Evolutionary conservation across 1,139 yeast species (phyloP).

Genomic region (Suhomyces bokatorum): DNA sequence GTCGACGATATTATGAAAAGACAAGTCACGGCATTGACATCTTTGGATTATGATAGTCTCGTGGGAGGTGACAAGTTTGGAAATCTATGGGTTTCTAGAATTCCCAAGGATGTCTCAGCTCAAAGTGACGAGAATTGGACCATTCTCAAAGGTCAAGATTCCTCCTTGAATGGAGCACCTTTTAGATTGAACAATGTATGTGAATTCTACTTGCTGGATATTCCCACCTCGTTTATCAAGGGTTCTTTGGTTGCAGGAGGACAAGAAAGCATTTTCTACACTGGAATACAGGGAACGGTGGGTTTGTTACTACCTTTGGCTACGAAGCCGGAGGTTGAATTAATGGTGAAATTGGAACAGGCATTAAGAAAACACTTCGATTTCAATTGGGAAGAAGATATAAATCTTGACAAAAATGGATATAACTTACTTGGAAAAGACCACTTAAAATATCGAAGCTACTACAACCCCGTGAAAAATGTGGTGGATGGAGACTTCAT

Average conservation of each 20-base stretch:
- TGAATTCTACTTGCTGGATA: conserved; percentile 71
- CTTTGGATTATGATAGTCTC: conserved; percentile 74
- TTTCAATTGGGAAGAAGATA: conserved; percentile 29
- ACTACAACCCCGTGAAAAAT: conserved; percentile 72
- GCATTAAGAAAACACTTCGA: conserved; percentile 41
- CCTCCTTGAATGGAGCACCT: conserved; percentile 51
- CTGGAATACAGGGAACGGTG: conserved; percentile 80
- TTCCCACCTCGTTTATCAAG: conserved; percentile 60
- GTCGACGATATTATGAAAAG: conserved; percentile 72
- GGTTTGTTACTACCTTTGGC: conserved; percentile 72
- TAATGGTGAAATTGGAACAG: conserved; percentile 57
- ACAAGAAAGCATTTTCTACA: conserved; percentile 63
- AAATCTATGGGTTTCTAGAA: conserved; percentile 65
- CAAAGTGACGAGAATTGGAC: conserved; percentile 53
- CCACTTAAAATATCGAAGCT: conserved; percentile 68
- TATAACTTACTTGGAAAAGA: conserved; percentile 59
- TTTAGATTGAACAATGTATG: conserved; percentile 54
- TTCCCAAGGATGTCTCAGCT: conserved; percentile 47
- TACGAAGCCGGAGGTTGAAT: conserved; percentile 61
- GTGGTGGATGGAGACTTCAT: conserved; percentile 88
- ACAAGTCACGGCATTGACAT: conserved; percentile 58
- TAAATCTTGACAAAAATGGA: conserved; percentile 24
- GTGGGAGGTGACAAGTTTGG: conserved; percentile 93
- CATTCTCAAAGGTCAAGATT: conserved; percentile 40
- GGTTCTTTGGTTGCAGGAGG: conserved; percentile 62